Conservation (phyloP, 106 monocot species). For the Ottelia alismoides region DNA sequence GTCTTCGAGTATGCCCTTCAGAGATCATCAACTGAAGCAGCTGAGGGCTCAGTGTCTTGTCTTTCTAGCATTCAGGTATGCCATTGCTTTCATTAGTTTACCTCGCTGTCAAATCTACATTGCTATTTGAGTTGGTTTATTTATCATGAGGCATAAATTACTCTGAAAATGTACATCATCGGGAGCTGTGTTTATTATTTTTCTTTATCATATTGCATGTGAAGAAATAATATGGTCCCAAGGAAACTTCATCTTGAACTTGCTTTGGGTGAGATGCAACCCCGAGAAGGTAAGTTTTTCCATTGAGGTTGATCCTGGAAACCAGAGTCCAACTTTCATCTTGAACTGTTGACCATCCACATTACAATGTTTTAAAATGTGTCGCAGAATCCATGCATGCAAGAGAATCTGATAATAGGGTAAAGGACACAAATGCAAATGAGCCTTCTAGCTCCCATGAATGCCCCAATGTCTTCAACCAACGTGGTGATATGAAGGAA, state of each 20-base stretch:
- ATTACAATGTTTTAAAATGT: too few species aligned
- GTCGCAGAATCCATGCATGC: constrained; percentile 30
- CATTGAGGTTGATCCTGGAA: background rate
- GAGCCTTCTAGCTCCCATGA: constrained; percentile 49
- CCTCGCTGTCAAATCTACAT: too few species aligned
- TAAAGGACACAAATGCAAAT: constrained; percentile 28
- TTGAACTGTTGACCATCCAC: too few species aligned
- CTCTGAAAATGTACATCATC: too few species aligned
- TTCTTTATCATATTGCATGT: background rate
- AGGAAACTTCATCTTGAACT: constrained; percentile 90
- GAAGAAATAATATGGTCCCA: constrained; percentile 86
- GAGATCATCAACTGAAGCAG: constrained; percentile 94
- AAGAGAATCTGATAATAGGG: constrained; percentile 39
- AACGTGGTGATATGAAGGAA: constrained; percentile 26
- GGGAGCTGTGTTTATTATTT: too few species aligned
- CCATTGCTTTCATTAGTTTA: too few species aligned
- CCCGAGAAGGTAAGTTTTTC: constrained; percentile 49
- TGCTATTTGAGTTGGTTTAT: too few species aligned
- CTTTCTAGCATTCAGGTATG: constrained; percentile 97
- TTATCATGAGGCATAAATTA: too few species aligned
- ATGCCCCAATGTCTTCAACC: constrained; percentile 26
- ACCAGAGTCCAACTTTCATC: too few species aligned
- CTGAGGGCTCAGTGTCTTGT: constrained; percentile 99
- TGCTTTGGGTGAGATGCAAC: constrained; percentile 55
- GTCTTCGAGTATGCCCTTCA: constrained; percentile 62